Percentiles rank a stretch among this genome's conserved stretches.
phyloP scores from a whole-genome alignment of 805 yeast species.

The Candida piceae region DNA sequence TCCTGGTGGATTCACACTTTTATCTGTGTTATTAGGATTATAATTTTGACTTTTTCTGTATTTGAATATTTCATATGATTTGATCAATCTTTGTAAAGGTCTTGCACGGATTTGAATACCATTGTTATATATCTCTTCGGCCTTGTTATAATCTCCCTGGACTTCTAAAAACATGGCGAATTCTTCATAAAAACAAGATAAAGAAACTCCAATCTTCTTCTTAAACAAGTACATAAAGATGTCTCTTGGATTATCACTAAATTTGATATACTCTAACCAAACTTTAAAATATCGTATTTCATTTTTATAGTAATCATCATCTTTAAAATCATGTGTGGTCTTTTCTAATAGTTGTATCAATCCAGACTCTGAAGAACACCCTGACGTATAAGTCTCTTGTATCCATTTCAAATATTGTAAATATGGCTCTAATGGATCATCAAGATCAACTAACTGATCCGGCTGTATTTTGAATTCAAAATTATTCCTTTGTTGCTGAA shows the following conservation, averaged over 20 bases:
- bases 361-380: constrained; percentile 56
- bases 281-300: constrained; percentile 76
- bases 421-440: constrained; percentile 79
- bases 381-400: constrained; percentile 57
- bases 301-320: constrained; percentile 62
- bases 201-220: constrained; percentile 60
- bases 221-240: constrained; percentile 66
- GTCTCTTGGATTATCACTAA: constrained; percentile 64
- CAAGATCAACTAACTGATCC: constrained; percentile 49
- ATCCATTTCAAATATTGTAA: constrained; percentile 77
- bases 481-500: constrained; percentile 33
- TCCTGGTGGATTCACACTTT: constrained; percentile 5
- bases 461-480: constrained; percentile 47
- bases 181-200: constrained; percentile 74
- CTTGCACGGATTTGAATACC: constrained; percentile 62
- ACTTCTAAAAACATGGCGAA: constrained; percentile 63
- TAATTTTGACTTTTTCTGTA: constrained; percentile 29
- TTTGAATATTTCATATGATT: constrained; percentile 40
- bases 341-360: constrained; percentile 60
- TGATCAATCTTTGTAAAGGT: constrained; percentile 48
- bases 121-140: constrained; percentile 50
- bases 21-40: background rate
- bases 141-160: constrained; percentile 44
- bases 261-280: constrained; percentile 76
- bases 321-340: constrained; percentile 65